Base-by-base conservation (phyloP, 2,329 filamentous ascomycete species). In the Sporothrix brunneoviolacea region DNA sequence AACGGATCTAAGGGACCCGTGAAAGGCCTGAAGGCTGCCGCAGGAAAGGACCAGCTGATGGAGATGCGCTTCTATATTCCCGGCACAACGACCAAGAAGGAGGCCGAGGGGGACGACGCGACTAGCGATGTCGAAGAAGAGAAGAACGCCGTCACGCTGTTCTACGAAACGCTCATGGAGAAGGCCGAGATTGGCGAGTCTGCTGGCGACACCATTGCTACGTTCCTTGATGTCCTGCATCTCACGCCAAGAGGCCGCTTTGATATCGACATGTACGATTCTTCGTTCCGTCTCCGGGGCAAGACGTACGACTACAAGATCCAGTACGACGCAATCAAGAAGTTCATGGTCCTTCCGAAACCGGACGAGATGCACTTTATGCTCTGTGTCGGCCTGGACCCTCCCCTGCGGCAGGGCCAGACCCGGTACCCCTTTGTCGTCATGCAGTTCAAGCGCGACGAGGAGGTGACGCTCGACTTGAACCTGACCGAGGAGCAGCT, bases 221-320 rank as follows among this genome's bases (percentile, higher is more conserved):
- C 91, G 33, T 98, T 98, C 76, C 75, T 95, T 64, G 93, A 98
- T 68, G 88, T 97, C 54, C 75, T 98, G 48, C 94, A 98, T 73
- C 86, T 98, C 63, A 98, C 93, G 12, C 93, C 93, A 57, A 91
- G 93, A 86, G 94, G 93, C 67, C 91, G 93, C 59, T 98, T 98
- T 77, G 93, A 97, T 68, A 95, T 98, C 71, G 93, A 98, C 68
- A 95, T 98, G 86, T 98, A 98, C 78, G 93, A 97, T 69, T 85
- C 83, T 15, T 97, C 93, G 2, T 97, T 98, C 79, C 86, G 93
- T 56, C 79, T 98, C 55, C 91, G 93, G 58, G 93, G 93, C 63
- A 98, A 98, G 73, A 98, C 93, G 21, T 98, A 98, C 75, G 94
- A 98, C 73, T 98, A 98, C 82, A 98, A 98, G 79, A 97, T 98